phyloP scores from a whole-genome alignment of 208 protist genomes.

The Wallacemonas sp. region DNA sequence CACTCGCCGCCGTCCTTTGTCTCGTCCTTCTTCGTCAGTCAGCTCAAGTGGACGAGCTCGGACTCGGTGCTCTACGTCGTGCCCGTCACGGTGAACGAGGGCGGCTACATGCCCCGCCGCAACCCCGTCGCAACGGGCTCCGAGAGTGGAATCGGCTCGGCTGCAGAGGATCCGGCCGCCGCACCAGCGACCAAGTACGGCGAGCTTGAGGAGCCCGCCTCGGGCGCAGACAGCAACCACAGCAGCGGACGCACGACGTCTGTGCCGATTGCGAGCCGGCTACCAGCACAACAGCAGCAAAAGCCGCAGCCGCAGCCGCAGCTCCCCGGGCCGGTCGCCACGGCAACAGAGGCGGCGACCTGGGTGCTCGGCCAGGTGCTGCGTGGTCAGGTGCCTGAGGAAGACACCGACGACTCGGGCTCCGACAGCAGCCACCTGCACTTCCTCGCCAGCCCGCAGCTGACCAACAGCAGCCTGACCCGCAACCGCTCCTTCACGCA shows the following conservation, averaged over 20 bases:
- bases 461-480: conserved; percentile 1
- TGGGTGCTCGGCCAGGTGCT: conserved; percentile 11
- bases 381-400: conserved; percentile 2
- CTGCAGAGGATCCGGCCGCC: background rate
- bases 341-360: conserved; percentile 15
- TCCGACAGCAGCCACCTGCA: conserved; percentile 1
- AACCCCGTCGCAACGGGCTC: background rate
- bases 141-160: background rate
- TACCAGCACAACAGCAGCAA: background rate
- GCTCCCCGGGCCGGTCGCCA: background rate
- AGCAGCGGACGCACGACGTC: too few relatives aligned
- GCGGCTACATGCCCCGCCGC: conserved; percentile 61
- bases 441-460: conserved; percentile 3
- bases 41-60: conserved; percentile 55
- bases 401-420: background rate
- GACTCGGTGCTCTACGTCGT: conserved; percentile 76
- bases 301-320: background rate
- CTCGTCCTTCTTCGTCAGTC: conserved; percentile 65
- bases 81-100: conserved; percentile 68
- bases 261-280: background rate
- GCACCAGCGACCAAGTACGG: background rate
- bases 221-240: too few relatives aligned
- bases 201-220: background rate
- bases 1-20: conserved; percentile 73
- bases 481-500: background rate